phyloP scores from a whole-genome alignment of 2,329 filamentous ascomycete genomes.

The Hirsutella minnesotensis region DNA sequence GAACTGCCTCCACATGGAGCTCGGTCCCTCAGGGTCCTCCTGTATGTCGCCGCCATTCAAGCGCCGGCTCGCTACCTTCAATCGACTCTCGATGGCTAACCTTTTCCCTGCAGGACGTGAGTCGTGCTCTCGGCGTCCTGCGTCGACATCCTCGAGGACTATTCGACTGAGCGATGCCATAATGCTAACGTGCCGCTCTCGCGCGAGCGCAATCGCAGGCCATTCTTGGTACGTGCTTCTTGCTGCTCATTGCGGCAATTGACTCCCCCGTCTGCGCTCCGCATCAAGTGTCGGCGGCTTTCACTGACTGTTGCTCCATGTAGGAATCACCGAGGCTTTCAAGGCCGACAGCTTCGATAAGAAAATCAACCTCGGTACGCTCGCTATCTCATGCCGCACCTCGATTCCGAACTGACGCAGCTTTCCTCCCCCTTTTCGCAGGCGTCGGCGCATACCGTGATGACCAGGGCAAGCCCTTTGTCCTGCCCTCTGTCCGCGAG shows the following conservation, averaged over 20 bases:
- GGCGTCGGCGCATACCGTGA: constrained; percentile 97
- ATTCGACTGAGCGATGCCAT: not conserved
- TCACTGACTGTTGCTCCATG: not conserved
- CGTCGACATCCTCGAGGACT: too few relatives aligned
- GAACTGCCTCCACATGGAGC: constrained; percentile 72
- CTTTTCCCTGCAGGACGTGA: constrained; percentile 9
- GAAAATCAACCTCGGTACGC: constrained; percentile 92
- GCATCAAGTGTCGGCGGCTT: too few relatives aligned
- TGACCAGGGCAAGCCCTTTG: constrained; percentile 94
- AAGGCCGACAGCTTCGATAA: constrained; percentile 87
- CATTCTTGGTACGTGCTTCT: constrained; percentile 53
- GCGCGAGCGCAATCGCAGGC: constrained; percentile 35
- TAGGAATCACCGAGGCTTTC: constrained; percentile 94
- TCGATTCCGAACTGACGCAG: constrained; percentile 2
- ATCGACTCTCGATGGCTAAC: not conserved
- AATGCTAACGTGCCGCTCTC: not conserved
- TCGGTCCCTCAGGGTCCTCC: constrained; percentile 89
- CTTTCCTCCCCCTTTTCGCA: constrained; percentile 20
- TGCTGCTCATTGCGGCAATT: not conserved
- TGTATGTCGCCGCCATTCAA: constrained; percentile 42
- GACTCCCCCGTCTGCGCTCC: too few relatives aligned
- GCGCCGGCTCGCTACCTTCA: not conserved
- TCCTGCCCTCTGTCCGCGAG: constrained; percentile 81
- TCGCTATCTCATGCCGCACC: constrained; percentile 3
- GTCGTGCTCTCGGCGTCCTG: not conserved